Conservation (phyloP, 306 rosid species). For the Dalbergia cultrata region DNA sequence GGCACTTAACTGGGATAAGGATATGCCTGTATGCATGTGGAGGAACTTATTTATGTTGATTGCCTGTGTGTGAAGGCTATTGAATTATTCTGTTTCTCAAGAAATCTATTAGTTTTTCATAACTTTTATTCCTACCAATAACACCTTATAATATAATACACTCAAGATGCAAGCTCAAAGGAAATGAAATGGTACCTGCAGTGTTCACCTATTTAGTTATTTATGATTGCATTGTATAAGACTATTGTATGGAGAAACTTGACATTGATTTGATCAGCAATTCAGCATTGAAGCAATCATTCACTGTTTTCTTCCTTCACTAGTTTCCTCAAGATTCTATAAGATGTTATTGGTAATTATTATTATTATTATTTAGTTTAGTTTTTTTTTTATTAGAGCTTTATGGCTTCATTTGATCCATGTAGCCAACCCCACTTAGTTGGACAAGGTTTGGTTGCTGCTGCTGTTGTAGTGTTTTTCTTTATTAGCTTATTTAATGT, state of each 20-base stretch:
- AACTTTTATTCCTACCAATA: conserved; percentile 37
- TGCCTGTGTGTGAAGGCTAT: conserved; percentile 23
- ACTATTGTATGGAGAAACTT: conserved; percentile 20
- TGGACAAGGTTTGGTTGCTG: too few relatives aligned
- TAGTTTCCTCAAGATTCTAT: conserved; percentile 6
- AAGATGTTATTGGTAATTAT: conserved; percentile 26
- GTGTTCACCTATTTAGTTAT: conserved; percentile 27
- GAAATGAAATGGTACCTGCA: conserved; percentile 37
- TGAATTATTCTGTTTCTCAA: conserved; percentile 33
- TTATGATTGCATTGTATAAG: conserved; percentile 29
- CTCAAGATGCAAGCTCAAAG: conserved; percentile 39
- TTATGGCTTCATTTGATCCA: too few relatives aligned
- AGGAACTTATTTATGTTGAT: conserved; percentile 41
- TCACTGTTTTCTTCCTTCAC: conserved; percentile 18
- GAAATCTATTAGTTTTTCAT: conserved; percentile 18
- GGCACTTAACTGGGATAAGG: conserved; percentile 28
- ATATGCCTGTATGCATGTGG: not conserved
- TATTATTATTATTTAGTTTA: not conserved
- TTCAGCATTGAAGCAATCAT: conserved; percentile 23
- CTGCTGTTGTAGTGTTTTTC: too few relatives aligned
- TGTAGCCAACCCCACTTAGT: too few relatives aligned
- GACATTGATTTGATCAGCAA: conserved; percentile 30
- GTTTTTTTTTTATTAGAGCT: too few relatives aligned
- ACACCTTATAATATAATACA: not conserved
- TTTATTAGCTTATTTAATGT: too few relatives aligned